These are phyloP conservation scores for Scedosporium boydii DNA, from an alignment of 2,329 filamentous ascomycete genomes.

Conservation along the genomic window DNA sequence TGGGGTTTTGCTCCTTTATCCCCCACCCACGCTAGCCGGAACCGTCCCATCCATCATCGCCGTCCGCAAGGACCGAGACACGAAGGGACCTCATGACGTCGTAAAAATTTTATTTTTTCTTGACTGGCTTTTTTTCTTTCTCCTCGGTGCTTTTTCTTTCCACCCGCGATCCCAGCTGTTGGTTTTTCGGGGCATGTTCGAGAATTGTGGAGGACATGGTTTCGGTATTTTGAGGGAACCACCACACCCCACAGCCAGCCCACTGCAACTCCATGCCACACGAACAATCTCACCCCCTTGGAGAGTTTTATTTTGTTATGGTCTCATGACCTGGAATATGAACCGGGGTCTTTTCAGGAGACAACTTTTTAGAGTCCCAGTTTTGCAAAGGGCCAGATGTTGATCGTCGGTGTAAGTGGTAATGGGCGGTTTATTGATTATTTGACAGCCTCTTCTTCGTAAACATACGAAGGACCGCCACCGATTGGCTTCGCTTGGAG, in stretches of 20 bases:
- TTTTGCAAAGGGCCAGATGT: neutral
- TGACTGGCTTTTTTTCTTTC: neutral
- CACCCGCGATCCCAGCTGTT: neutral
- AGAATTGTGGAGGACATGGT: neutral
- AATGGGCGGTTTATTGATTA: neutral
- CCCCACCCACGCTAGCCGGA: too few species aligned
- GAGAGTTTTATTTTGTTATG: constrained; percentile 1
- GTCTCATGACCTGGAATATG: neutral
- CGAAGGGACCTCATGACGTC: neutral
- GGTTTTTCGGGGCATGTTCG: neutral
- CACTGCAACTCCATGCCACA: neutral
- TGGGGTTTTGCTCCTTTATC: too few species aligned
- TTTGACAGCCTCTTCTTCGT: too few species aligned
- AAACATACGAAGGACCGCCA: too few species aligned
- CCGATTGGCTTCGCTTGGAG: too few species aligned
- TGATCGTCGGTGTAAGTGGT: neutral
- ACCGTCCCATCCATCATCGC: too few species aligned
- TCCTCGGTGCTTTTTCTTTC: neutral
- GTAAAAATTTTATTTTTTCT: neutral
- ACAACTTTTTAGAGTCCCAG: too few species aligned
- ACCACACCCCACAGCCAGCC: neutral
- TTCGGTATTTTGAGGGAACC: neutral
- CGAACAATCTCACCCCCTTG: neutral
- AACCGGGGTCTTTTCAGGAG: neutral
- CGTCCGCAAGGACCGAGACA: neutral